Evolutionary conservation across 2,329 filamentous ascomycete species (phyloP).

Genomic region (Botrytis fragariae): DNA sequence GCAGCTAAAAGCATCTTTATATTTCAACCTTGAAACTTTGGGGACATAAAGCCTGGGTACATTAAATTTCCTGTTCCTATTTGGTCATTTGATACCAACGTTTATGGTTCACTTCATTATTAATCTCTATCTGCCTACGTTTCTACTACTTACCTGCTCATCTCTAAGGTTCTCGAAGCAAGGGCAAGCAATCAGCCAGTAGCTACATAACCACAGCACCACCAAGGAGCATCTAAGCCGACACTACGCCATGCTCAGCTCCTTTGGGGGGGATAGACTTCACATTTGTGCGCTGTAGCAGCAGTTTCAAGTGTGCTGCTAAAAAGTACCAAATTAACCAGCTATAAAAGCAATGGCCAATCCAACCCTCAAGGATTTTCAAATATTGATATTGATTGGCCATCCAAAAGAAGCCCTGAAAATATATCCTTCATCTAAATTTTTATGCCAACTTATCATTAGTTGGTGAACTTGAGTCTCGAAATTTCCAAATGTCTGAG

Average conservation of each 20-base stretch:
- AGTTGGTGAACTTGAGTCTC: not conserved
- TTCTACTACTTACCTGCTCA: not conserved
- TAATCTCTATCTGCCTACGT: not conserved
- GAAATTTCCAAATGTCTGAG: not conserved
- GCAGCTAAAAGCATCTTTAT: not conserved
- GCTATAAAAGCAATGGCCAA: not conserved
- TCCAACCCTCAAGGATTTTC: not conserved
- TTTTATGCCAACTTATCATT: not conserved
- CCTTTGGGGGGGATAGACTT: not conserved
- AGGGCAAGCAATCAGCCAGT: not conserved
- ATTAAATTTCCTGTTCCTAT: not conserved
- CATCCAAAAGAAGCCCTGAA: not conserved
- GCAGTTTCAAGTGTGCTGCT: not conserved
- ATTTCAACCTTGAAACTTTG: not conserved
- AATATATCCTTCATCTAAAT: not conserved
- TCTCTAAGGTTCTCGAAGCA: not conserved
- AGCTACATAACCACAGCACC: not conserved
- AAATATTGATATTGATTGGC: slow-evolving; percentile 1
- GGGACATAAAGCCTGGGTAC: not conserved
- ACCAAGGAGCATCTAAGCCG: not conserved
- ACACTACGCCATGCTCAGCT: not conserved
- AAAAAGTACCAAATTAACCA: not conserved
- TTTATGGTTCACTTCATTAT: not conserved
- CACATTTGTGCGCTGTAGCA: not conserved
- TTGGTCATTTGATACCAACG: not conserved